These are phyloP conservation scores for Flaveria floridana DNA, from an alignment of 140 eudicot species.

Conservation along the genomic window DNA sequence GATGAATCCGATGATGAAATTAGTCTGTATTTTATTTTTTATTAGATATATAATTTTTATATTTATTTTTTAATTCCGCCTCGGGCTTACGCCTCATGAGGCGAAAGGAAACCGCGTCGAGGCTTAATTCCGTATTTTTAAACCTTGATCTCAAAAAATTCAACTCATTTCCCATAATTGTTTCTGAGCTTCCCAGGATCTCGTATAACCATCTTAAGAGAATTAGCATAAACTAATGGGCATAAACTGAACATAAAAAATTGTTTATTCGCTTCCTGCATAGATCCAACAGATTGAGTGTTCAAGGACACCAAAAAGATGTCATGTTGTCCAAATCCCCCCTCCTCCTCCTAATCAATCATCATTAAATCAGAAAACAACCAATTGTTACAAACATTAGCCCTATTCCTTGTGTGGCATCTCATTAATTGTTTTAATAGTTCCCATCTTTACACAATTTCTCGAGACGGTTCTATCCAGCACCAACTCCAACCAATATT, in stretches of 20 bases:
- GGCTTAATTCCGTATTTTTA: no score
- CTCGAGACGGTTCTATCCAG: no score
- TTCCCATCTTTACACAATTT: not conserved
- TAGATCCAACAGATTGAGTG: not conserved
- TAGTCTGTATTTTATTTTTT: no score
- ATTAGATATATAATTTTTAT: no score
- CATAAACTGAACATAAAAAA: slow-evolving; percentile 3
- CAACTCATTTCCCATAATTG: not conserved
- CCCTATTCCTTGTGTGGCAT: not conserved
- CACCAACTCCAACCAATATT: no score
- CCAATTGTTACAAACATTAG: not conserved
- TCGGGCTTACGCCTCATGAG: no score
- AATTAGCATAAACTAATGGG: slow-evolving; percentile 5
- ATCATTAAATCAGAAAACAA: not conserved
- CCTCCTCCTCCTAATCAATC: not conserved
- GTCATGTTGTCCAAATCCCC: slow-evolving; percentile 8
- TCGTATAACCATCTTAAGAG: not conserved
- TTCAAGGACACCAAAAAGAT: not conserved
- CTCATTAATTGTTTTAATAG: not conserved
- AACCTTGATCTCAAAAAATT: not conserved
- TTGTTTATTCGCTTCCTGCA: not conserved
- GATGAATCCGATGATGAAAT: no score
- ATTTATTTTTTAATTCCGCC: no score
- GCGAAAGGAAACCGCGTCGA: no score
- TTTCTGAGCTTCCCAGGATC: slow-evolving; percentile 6